Evolutionary conservation across 2,329 filamentous ascomycete genomes (phyloP).

Genomic region (Phialemonium atrogriseum): DNA sequence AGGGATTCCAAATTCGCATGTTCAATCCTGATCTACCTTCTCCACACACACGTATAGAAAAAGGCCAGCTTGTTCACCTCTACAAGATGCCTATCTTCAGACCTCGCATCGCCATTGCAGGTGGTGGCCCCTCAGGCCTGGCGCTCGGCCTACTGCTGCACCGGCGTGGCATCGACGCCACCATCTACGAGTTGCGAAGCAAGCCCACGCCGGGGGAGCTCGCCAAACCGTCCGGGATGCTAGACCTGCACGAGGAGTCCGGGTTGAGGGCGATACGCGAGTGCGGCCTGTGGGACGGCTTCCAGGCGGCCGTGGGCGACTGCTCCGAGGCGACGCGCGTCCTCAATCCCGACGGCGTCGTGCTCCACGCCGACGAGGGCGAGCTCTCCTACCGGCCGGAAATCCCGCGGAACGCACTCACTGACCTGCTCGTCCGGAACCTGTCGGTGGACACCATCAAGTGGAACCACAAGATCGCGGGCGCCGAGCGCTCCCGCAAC

Average conservation of each 20-base stretch:
- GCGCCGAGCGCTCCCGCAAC: no score
- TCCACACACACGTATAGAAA: no score
- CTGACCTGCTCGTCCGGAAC: slow-evolving; percentile 22
- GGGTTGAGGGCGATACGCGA: slow-evolving; percentile 35
- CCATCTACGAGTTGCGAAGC: slow-evolving; percentile 25
- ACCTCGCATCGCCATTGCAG: slow-evolving; percentile 33
- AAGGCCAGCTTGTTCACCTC: no score
- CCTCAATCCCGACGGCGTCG: slow-evolving; percentile 19
- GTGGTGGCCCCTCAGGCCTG: slow-evolving; percentile 37
- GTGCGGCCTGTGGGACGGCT: slow-evolving; percentile 34
- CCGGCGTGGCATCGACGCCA: slow-evolving; percentile 22
- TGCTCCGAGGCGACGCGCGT: slow-evolving; percentile 31
- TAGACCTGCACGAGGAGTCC: slow-evolving; percentile 39
- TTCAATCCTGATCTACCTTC: no score
- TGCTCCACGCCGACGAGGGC: slow-evolving; percentile 14
- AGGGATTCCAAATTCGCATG: no score
- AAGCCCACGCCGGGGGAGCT: slow-evolving; percentile 18
- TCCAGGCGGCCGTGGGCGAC: slow-evolving; percentile 29
- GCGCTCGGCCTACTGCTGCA: slow-evolving; percentile 38
- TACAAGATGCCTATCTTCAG: no score
- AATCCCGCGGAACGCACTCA: slow-evolving; percentile 27
- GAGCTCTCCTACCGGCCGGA: slow-evolving; percentile 22
- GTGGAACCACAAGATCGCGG: slow-evolving; percentile 28
- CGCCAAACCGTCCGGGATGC: slow-evolving; percentile 26
- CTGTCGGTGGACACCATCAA: slow-evolving; percentile 23